These are phyloP conservation scores for Ophiostoma novo-ulmi DNA, from an alignment of 2,329 filamentous ascomycete genomes.

Conservation along the genomic window DNA sequence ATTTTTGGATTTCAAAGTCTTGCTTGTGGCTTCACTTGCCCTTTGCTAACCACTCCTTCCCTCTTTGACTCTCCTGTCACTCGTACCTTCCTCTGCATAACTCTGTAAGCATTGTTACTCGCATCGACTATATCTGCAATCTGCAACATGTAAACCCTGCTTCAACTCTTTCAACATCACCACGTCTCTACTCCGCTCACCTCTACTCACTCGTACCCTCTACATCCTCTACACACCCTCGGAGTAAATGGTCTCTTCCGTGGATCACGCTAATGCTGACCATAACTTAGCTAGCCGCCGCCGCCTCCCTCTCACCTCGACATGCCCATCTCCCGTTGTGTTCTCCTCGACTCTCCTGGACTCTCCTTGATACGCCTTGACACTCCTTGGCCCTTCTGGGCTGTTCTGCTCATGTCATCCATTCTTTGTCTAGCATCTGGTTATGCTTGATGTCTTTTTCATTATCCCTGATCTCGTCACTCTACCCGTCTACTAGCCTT, in stretches of 20 bases:
- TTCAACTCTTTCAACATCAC: neutral
- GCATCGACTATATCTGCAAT: neutral
- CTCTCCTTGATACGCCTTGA: neutral
- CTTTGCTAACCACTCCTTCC: neutral
- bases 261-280: slow-evolving; percentile 20
- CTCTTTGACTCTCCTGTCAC: neutral
- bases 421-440: neutral
- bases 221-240: slow-evolving; percentile 10
- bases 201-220: neutral
- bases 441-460: neutral
- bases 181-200: neutral
- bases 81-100: slow-evolving; percentile 1
- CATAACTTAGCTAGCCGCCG: slow-evolving; percentile 19
- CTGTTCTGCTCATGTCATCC: neutral
- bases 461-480: neutral
- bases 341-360: neutral
- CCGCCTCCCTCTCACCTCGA: slow-evolving; percentile 20
- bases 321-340: neutral
- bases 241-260: slow-evolving; percentile 18
- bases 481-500: neutral
- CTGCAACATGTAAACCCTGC: neutral
- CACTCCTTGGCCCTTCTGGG: neutral
- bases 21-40: neutral
- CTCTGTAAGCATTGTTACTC: neutral
- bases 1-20: neutral